Evolutionary conservation across 2,329 filamentous ascomycete genomes (phyloP), one percentile per base, ranked within the genome.

Genomic region (Pseudopyricularia javanii): DNA sequence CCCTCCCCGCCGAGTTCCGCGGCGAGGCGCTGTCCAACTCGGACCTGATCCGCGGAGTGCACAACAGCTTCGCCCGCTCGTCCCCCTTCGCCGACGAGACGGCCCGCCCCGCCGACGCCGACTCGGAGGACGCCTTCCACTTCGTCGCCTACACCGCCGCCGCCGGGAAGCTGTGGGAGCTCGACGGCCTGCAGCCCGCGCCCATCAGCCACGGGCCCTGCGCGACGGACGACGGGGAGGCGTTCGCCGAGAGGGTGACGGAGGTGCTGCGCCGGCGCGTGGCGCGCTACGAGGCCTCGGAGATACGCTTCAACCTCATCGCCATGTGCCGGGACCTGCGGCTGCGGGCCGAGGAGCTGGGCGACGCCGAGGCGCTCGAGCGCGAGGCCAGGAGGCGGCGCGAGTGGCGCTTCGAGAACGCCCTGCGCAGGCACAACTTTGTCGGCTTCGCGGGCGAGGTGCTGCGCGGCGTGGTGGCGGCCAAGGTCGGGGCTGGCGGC

Each of bases 281-380:
- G 60, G 84, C 79, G 55, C 78, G 91, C 54, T 97, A 98, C 68
- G 90, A 90, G 15, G 73, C 81, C 17, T 79, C 82, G 1, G 93
- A 98, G 75, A 96, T 97, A 57, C 79, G 90, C 47, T 98, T 98
- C 74, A 98, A 98, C 68, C 75, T 98, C 52, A 80, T 98, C 65
- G 93, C 91, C 47, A 91, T 95, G 78, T 88, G 91, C 60, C 77
- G 85, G 58, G 93, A 98, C 70, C 73, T 91, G 64, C 78, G 93
- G 45, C 73, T 86, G 47, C 75, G 81, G 49, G 91, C 91, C 32
- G 75, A 78, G 54, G 88, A 94, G 66, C 80, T 93, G 58, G 91
- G 91, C 47, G 93, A 98, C 69, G 65, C 71, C 45, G 91, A 95
- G 64, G 74, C 83, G 67, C 69, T 97, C 59, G 82, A 81, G 58